These are phyloP conservation scores for Volvariella volvacea DNA, from an alignment of 1,284 basidiomycete species.

Conservation along the genomic window DNA sequence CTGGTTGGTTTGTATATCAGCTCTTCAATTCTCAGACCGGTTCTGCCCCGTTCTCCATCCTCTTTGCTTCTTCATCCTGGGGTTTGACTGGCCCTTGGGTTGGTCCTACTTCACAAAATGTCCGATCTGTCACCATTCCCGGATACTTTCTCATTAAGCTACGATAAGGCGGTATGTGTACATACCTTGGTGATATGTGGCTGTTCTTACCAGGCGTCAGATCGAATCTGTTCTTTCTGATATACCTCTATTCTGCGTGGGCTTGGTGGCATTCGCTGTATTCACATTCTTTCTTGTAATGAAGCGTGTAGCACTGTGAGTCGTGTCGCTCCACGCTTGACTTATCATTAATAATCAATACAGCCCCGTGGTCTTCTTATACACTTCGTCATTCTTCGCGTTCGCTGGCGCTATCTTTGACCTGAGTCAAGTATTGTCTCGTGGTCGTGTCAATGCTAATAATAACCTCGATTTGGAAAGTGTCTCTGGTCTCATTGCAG, in stretches of 20 bases:
- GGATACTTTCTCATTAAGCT: slow-evolving; percentile 13
- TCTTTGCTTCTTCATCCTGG: not conserved
- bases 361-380: slow-evolving; percentile 31
- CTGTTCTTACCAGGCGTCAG: slow-evolving; percentile 23
- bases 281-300: slow-evolving; percentile 55
- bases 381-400: slow-evolving; percentile 47
- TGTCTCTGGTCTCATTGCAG: slow-evolving; percentile 36
- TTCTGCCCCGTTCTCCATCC: not conserved
- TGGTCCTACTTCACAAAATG: slow-evolving; percentile 2
- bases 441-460: slow-evolving; percentile 22
- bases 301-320: slow-evolving; percentile 53
- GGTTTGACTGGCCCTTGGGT: slow-evolving; percentile 2
- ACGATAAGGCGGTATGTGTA: slow-evolving; percentile 19
- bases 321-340: slow-evolving; percentile 8
- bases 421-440: slow-evolving; percentile 47
- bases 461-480: slow-evolving; percentile 17
- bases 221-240: slow-evolving; percentile 54
- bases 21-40: too few relatives aligned
- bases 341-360: not conserved
- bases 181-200: not conserved
- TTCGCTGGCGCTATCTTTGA: slow-evolving; percentile 64
- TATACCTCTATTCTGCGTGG: slow-evolving; percentile 62
- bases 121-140: slow-evolving; percentile 2
- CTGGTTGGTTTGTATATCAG: not conserved
- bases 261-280: slow-evolving; percentile 58